These are phyloP conservation scores for Talaromyces marneffei DNA, from an alignment of 2,329 filamentous ascomycete genomes.

Conservation along the genomic window DNA sequence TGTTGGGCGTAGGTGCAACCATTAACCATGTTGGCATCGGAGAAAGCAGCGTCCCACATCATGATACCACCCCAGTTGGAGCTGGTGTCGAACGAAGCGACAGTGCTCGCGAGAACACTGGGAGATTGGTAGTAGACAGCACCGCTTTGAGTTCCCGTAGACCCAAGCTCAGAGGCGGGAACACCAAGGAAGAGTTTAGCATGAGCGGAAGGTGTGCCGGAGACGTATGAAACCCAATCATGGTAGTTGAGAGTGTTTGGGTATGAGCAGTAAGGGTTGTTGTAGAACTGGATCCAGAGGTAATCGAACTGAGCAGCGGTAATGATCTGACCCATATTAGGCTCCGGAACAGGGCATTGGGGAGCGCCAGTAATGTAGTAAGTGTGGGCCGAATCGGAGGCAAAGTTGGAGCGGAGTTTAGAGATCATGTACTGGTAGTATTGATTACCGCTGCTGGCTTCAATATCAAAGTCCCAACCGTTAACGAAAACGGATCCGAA, in stretches of 20 bases:
- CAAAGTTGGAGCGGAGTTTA: constrained; percentile 41
- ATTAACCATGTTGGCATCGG: constrained; percentile 42
- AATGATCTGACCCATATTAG: constrained; percentile 43
- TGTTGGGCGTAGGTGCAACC: constrained; percentile 41
- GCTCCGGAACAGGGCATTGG: constrained; percentile 47
- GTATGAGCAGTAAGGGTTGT: constrained; percentile 48
- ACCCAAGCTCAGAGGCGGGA: constrained; percentile 30
- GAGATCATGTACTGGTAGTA: constrained; percentile 42
- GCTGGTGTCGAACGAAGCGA: constrained; percentile 38
- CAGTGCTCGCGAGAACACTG: constrained; percentile 40
- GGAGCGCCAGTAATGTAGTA: constrained; percentile 52
- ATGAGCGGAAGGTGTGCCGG: constrained; percentile 33
- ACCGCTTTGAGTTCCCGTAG: constrained; percentile 17
- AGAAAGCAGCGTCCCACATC: constrained; percentile 53
- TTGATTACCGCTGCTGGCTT: constrained; percentile 32
- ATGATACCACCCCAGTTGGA: constrained; percentile 53
- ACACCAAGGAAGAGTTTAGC: constrained; percentile 53
- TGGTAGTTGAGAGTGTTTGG: constrained; percentile 41
- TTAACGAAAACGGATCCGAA: constrained; percentile 47
- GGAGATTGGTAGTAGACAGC: constrained; percentile 43
- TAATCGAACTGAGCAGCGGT: constrained; percentile 45
- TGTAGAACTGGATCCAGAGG: constrained; percentile 54
- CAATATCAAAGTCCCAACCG: constrained; percentile 50
- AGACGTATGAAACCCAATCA: constrained; percentile 39
- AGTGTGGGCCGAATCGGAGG: constrained; percentile 25